Evolutionary conservation across 352 stramenopile species (phyloP).

Genomic region (Globisporangium barbulae): DNA sequence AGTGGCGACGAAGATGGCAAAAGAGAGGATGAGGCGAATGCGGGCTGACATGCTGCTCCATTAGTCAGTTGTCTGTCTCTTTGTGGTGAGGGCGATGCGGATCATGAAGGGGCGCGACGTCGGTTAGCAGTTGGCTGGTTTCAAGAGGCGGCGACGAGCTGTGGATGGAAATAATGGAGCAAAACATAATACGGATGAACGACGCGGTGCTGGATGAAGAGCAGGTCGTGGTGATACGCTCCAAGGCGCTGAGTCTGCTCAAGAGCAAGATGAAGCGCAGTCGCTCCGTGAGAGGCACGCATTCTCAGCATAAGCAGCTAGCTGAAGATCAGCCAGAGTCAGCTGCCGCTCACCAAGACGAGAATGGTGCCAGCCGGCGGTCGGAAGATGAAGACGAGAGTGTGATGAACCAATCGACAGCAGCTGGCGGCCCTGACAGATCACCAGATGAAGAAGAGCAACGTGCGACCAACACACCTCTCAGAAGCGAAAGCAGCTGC

Average conservation of each 20-base stretch:
- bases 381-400: background rate
- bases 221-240: conserved; percentile 6
- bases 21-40: background rate
- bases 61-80: background rate
- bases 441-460: background rate
- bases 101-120: conserved; percentile 4
- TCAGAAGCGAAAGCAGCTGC: background rate
- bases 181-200: background rate
- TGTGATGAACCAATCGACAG: background rate
- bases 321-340: background rate
- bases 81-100: background rate
- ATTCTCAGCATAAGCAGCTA: background rate
- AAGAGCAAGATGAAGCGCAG: conserved; percentile 15
- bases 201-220: background rate
- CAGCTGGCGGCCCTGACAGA: background rate
- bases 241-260: conserved; percentile 22
- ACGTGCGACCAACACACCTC: background rate
- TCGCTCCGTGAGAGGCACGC: background rate
- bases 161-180: background rate
- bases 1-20: background rate
- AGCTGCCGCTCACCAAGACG: conserved; percentile 1
- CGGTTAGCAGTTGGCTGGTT: background rate
- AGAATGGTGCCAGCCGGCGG: too few relatives aligned
- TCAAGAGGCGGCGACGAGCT: background rate
- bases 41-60: background rate